These are phyloP conservation scores for Nymphaea thermarum DNA, from an alignment of 164 flowering plant genomes.

Conservation along the genomic window DNA sequence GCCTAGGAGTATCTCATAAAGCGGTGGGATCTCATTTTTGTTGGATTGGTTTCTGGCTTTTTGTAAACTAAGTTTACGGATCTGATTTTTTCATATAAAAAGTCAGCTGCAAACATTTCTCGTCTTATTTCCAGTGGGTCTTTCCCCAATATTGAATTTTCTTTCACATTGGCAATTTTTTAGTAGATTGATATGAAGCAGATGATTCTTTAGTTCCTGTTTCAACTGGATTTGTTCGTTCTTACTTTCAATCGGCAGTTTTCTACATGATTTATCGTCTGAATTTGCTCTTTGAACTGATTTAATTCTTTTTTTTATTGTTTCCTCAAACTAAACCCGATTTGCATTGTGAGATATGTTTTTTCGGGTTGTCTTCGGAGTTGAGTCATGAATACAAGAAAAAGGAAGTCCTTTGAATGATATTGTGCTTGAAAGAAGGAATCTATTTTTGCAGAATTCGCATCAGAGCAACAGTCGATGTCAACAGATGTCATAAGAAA, in stretches of 20 bases:
- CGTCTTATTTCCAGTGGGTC: neutral
- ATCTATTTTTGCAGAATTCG: slow-evolving; percentile 29
- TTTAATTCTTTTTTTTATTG: too few species aligned
- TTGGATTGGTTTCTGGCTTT: neutral
- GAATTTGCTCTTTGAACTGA: neutral
- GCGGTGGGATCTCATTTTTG: neutral
- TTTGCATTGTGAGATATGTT: too few species aligned
- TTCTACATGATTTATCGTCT: neutral
- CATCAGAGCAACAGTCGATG: slow-evolving; percentile 58
- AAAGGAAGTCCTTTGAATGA: neutral
- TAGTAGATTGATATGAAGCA: too few species aligned
- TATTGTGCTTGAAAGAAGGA: neutral
- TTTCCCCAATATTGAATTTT: neutral
- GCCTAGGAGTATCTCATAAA: neutral
- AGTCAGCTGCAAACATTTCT: neutral
- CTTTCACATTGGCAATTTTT: neutral
- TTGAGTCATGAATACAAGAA: too few species aligned
- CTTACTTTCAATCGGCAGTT: neutral
- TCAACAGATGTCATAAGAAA: slow-evolving; percentile 58
- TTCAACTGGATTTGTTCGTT: too few species aligned
- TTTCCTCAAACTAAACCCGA: too few species aligned
- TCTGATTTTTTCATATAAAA: neutral
- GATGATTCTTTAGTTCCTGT: too few species aligned
- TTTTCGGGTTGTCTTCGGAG: too few species aligned
- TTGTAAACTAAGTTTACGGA: neutral